These are phyloP conservation scores for Rehmannia glutinosa DNA, from an alignment of 257 asterid species.

Conservation along the genomic window DNA sequence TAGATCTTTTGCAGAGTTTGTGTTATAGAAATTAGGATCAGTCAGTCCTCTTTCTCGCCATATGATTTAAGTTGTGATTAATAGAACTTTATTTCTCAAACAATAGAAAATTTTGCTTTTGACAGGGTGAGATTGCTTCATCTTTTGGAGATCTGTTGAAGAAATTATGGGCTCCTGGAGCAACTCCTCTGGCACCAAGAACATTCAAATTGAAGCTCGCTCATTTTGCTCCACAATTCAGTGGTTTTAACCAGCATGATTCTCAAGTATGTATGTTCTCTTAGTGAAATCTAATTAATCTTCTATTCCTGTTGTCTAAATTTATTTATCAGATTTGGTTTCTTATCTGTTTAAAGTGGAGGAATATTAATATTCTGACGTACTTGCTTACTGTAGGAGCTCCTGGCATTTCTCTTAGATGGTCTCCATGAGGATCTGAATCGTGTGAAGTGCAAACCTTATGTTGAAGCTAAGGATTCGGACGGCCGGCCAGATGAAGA, in stretches of 20 bases:
- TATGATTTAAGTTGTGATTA: neutral
- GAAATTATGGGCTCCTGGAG: conserved; percentile 96
- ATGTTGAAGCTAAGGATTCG: conserved; percentile 83
- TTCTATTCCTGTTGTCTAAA: neutral
- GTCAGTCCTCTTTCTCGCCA: too few relatives aligned
- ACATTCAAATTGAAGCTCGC: conserved; percentile 84
- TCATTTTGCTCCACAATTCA: conserved; percentile 94
- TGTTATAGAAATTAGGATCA: too few relatives aligned
- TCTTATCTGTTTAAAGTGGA: conserved; percentile 19
- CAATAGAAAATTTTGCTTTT: conserved; percentile 15
- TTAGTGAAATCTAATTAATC: conserved; percentile 7
- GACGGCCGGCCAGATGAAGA: conserved; percentile 84
- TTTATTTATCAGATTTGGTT: neutral
- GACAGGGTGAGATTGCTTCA: conserved; percentile 94
- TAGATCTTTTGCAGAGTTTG: neutral
- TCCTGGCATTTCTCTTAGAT: conserved; percentile 89
- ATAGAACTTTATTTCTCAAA: conserved; percentile 12
- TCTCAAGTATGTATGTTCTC: conserved; percentile 69
- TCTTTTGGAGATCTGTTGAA: conserved; percentile 89
- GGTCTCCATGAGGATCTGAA: conserved; percentile 99
- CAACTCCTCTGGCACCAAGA: conserved; percentile 85
- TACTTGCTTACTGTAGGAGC: conserved; percentile 55
- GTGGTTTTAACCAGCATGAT: conserved; percentile 96
- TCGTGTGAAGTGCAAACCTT: conserved; percentile 92
- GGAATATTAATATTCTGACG: conserved; percentile 14